Evolutionary conservation across 2,329 filamentous ascomycete genomes (phyloP).

Genomic region (Diaporthe sp.): DNA sequence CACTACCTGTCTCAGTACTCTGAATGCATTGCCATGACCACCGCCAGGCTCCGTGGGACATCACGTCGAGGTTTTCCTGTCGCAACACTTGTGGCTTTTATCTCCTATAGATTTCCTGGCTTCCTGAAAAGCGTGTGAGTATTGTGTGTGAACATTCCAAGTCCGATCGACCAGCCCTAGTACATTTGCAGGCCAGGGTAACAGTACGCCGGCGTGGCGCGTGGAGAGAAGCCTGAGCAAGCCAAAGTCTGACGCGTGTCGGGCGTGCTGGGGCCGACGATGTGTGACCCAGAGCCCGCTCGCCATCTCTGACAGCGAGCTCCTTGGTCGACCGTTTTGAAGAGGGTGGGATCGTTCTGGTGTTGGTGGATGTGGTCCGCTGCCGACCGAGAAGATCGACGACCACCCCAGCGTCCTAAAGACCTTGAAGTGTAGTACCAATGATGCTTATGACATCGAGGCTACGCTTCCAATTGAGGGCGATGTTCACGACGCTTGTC

Average conservation of each 20-base stretch:
- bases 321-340: neutral
- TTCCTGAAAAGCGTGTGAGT: no score
- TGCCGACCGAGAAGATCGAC: neutral
- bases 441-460: neutral
- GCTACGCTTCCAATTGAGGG: neutral
- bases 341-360: neutral
- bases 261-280: constrained; percentile 1
- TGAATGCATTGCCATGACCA: no score
- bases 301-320: neutral
- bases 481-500: no score
- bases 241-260: neutral
- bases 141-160: no score
- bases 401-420: no score
- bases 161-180: no score
- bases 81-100: no score
- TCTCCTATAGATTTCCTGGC: no score
- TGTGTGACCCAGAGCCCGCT: neutral
- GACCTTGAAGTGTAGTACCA: neutral
- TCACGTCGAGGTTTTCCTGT: no score
- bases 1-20: neutral
- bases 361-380: neutral
- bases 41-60: no score
- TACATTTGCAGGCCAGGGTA: no score
- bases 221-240: neutral
- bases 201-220: neutral